phyloP scores from a whole-genome alignment of 441 rosid genomes.

The Croton laevigatus region DNA sequence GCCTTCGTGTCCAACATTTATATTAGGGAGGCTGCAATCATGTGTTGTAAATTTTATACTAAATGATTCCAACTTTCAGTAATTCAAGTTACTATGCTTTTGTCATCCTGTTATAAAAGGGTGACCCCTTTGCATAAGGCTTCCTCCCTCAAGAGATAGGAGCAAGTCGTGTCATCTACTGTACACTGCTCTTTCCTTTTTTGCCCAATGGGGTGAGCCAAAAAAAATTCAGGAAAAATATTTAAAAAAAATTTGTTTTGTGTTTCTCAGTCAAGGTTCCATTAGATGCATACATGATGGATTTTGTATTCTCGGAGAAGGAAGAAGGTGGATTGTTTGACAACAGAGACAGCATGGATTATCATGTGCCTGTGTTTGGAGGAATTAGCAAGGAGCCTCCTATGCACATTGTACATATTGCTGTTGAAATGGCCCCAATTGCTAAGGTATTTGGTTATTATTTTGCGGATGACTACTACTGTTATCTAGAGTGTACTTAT shows the following conservation, averaged over 20 bases:
- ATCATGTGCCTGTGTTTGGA: conserved; percentile 79
- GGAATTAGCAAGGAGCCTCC: conserved; percentile 87
- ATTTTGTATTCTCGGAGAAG: conserved; percentile 93
- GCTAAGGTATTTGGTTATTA: conserved; percentile 60
- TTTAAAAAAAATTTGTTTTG: conserved; percentile 7
- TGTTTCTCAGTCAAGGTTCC: conserved; percentile 77
- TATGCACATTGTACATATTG: conserved; percentile 83
- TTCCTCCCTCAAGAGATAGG: too few species aligned
- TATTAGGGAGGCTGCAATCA: not conserved
- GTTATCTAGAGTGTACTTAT: not conserved
- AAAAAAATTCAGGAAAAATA: not conserved
- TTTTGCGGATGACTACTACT: conserved; percentile 11
- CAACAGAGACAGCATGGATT: conserved; percentile 78
- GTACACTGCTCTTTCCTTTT: not conserved
- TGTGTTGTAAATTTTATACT: not conserved
- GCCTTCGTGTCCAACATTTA: not conserved
- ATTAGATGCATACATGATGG: conserved; percentile 92
- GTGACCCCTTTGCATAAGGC: too few species aligned
- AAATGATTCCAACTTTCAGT: conserved; percentile 8
- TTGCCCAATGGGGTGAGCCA: not conserved
- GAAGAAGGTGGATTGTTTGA: conserved; percentile 86
- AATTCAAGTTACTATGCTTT: too few species aligned
- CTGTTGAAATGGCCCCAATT: conserved; percentile 99
- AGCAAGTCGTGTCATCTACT: not conserved
- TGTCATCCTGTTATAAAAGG: too few species aligned